Base-by-base conservation (phyloP, 257 asterid species). In the Nicotiana knightiana region DNA sequence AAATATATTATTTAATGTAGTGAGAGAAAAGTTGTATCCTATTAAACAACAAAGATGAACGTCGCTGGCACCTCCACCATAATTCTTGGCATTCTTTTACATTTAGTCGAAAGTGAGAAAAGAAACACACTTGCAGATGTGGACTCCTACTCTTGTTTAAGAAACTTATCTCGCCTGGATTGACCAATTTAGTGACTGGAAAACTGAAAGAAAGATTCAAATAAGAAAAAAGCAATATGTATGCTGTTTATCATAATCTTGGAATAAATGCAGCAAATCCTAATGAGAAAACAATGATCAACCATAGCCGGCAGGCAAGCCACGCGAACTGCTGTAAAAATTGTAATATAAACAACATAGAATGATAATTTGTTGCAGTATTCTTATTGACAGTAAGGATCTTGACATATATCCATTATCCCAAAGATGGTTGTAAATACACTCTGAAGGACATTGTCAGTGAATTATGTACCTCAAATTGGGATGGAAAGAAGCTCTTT, bases 381-480 rank as follows among this genome's bases (percentile, higher is more conserved):
- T 26, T 75, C 26, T 51, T 51, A 75, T 75, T 75, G 63, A 51
- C 43, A 75, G 15, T 73, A 13, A 63, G 26, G 18, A 63, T 26
- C 37, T 26, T 12, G 39, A 75, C 37, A 15, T 51, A 51, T 51
- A 51, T 75, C 63, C 80, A 75, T 57, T 51, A 51, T 51, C 43
- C 21, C 80, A 51, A 75, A 8, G 79, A 51, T 75, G 63, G 63
- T 51, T 51, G 43, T 15, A 26, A 75, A 75, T 75, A 51, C 17
- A 51, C 79, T 73, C 79, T 48, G 4, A 35, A 51, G 62, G 62
- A 39, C 73, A 62, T 39, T 10, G 81, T 18, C 62, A 46, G 81
- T 26, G 81, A 51, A 77, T 73, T 83, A 81, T 81, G 67, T 80
- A 81, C 82, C 85, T 82, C 82, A 62, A 73, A 65, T 76, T 64